A percentile compares a stretch with the other conserved stretches of the same genome.
phyloP scores from a whole-genome alignment of 2,329 filamentous ascomycete genomes.

The Fusarium subglutinans region DNA sequence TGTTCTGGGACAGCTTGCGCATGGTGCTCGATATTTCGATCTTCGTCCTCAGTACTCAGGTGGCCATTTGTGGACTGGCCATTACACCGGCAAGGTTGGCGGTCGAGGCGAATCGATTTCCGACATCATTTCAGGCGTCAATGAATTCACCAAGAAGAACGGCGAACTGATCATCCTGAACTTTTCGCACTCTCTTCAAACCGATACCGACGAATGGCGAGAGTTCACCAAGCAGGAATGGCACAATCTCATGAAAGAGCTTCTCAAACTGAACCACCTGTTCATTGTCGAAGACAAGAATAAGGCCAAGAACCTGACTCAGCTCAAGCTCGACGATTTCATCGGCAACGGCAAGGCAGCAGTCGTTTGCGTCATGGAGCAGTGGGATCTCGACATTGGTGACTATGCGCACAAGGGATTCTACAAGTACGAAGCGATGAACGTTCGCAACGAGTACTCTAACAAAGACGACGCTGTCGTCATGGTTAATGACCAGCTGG shows the following conservation, averaged over 20 bases:
- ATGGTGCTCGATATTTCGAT: background rate
- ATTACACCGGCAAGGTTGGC: constrained; percentile 1
- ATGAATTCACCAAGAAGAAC: constrained; percentile 5
- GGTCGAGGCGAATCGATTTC: constrained; percentile 3
- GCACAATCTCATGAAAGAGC: constrained; percentile 8
- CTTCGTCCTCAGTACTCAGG: constrained; percentile 2
- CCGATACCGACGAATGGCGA: background rate
- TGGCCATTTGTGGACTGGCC: background rate
- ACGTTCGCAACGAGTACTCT: constrained; percentile 13
- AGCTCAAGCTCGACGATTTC: background rate
- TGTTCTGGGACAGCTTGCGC: background rate
- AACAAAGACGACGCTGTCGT: background rate
- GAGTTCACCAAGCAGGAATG: constrained; percentile 19
- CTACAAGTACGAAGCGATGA: constrained; percentile 1
- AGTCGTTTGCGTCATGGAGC: background rate
- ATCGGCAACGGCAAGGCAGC: background rate
- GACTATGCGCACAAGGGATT: constrained; percentile 6
- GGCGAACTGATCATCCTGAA: background rate
- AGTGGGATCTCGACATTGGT: background rate
- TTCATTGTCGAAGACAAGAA: background rate
- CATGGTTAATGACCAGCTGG: constrained; percentile 5
- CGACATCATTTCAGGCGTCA: background rate
- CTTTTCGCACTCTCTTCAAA: constrained; percentile 8
- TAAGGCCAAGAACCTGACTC: constrained; percentile 1
- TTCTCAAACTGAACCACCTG: background rate